These are phyloP conservation scores for Carex arenaria DNA, from an alignment of 202 grass and related monocot genomes.

Conservation along the genomic window DNA sequence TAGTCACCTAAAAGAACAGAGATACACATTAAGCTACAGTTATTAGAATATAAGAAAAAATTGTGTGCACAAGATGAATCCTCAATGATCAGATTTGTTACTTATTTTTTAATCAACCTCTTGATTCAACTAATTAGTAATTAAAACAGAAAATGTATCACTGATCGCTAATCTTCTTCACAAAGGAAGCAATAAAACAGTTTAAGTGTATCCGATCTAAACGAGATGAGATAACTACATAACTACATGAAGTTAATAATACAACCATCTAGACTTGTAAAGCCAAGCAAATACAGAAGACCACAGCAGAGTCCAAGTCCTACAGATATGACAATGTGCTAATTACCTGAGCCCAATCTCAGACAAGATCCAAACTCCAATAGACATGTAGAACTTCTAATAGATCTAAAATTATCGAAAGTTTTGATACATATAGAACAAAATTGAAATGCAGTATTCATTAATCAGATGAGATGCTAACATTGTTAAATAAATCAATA, in stretches of 20 bases:
- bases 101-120: neutral
- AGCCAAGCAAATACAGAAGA: neutral
- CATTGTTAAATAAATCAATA: neutral
- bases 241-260: neutral
- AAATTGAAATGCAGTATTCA: neutral
- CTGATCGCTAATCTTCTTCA: neutral
- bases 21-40: neutral
- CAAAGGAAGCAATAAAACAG: neutral
- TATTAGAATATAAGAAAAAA: slow-evolving; percentile 2
- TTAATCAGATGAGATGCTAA: neutral
- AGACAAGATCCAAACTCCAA: neutral
- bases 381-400: neutral
- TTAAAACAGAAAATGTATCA: neutral
- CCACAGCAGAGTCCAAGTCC: neutral
- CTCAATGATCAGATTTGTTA: neutral
- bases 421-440: neutral
- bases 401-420: neutral
- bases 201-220: neutral
- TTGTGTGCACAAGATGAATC: neutral
- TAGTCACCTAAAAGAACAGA: slow-evolving; percentile 27
- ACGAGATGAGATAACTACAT: neutral
- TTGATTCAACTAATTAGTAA: neutral
- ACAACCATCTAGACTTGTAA: neutral
- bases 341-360: neutral
- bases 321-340: neutral